A percentile compares a stretch with the other conserved stretches of the same genome.
Conservation (phyloP, 805 yeast species). For the Starmerella vitae region DNA sequence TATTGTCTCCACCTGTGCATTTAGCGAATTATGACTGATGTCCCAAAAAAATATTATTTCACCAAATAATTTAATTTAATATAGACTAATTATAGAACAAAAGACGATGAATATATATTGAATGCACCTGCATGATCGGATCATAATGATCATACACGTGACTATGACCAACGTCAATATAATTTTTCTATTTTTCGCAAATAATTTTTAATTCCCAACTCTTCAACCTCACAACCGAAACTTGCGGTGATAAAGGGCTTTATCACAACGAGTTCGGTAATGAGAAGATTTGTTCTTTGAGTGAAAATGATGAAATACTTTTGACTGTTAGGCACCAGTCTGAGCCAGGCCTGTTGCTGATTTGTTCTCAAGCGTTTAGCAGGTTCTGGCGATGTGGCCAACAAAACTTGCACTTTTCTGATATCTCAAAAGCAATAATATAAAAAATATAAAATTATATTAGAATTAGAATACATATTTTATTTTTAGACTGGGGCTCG, state of each 20-base stretch:
- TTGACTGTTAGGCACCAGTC: conserved; percentile 28
- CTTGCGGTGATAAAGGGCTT: conserved; percentile 6
- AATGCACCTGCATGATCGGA: too few relatives aligned
- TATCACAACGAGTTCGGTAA: not conserved
- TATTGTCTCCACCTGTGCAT: conserved; percentile 29
- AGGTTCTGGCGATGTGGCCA: conserved; percentile 14
- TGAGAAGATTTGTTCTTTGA: not conserved
- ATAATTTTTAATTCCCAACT: too few relatives aligned
- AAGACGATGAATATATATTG: too few relatives aligned
- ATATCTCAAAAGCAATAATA: not conserved
- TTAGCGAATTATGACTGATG: too few relatives aligned
- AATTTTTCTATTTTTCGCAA: too few relatives aligned
- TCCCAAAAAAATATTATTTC: too few relatives aligned
- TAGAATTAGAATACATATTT: too few relatives aligned
- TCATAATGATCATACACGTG: too few relatives aligned
- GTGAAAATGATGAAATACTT: conserved; percentile 15
- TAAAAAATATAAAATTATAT: not conserved
- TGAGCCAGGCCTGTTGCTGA: conserved; percentile 20
- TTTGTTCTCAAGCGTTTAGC: conserved; percentile 21
- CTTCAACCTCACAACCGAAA: not conserved
- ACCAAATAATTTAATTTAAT: too few relatives aligned
- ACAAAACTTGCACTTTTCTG: conserved; percentile 21
- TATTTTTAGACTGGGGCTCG: too few relatives aligned
- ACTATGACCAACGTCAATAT: too few relatives aligned
- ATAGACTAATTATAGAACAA: too few relatives aligned